These are phyloP conservation scores for Podospora bellae-mahoneyi DNA, from an alignment of 495 filamentous ascomycete species.

Conservation along the genomic window DNA sequence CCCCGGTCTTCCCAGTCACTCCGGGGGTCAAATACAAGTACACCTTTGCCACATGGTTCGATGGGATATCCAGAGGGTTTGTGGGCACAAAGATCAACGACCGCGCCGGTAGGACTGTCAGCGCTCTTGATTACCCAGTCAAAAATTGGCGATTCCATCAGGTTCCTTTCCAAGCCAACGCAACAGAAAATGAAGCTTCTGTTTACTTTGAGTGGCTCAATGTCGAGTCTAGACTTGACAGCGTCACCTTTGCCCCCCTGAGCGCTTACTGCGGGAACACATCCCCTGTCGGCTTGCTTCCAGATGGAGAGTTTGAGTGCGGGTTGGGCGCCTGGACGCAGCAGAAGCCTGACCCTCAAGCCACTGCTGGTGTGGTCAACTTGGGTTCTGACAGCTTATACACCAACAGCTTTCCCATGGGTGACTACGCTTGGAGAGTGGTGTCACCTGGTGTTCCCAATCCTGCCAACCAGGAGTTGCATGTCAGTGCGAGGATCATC, in stretches of 20 bases:
- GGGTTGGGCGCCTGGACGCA: slow-evolving; percentile 10
- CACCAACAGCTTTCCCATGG: neutral
- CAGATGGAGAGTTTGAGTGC: slow-evolving; percentile 14
- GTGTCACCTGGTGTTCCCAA: neutral
- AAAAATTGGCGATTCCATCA: slow-evolving; percentile 4
- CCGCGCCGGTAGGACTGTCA: neutral
- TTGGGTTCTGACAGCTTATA: neutral
- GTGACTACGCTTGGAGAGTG: slow-evolving; percentile 1
- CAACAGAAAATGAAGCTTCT: neutral
- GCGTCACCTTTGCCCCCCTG: slow-evolving; percentile 14
- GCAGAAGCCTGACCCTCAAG: slow-evolving; percentile 6
- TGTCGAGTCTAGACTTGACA: slow-evolving; percentile 5
- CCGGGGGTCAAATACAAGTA: slow-evolving; percentile 14
- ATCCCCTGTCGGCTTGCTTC: slow-evolving; percentile 6
- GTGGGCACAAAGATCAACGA: neutral
- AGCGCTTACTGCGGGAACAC: neutral
- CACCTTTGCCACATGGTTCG: slow-evolving; percentile 10
- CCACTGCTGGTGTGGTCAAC: neutral
- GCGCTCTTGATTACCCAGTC: neutral
- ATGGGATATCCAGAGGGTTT: neutral
- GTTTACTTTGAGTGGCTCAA: slow-evolving; percentile 12
- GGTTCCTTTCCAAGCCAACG: neutral
- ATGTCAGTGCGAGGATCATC: slow-evolving; percentile 16
- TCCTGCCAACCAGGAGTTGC: slow-evolving; percentile 2
- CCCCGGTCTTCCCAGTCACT: slow-evolving; percentile 4